These are phyloP conservation scores for Gracilaria domingensis DNA, from an alignment of 23 red algal species.

Conservation along the genomic window DNA sequence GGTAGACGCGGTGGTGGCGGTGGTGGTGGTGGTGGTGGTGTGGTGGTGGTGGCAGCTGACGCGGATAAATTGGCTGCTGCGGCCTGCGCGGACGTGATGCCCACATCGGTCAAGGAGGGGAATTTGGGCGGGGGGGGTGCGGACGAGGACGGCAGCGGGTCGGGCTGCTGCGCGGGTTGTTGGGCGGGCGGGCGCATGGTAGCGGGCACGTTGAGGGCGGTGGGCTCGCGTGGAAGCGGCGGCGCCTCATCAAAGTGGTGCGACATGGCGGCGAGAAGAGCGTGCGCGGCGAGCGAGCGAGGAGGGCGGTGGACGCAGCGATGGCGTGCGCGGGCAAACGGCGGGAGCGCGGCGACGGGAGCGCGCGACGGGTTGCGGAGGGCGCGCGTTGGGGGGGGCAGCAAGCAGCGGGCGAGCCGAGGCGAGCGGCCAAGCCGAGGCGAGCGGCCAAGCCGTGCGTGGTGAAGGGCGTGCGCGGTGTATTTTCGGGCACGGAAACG, in stretches of 20 bases:
- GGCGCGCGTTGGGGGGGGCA: too few species aligned
- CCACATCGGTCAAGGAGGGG: conserved; percentile 65
- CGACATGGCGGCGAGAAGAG: conserved; percentile 20
- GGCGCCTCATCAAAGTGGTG: conserved; percentile 54
- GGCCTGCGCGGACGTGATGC: conserved; percentile 33
- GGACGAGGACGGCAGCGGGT: conserved; percentile 4
- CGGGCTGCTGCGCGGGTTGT: not conserved
- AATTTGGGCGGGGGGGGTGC: conserved; percentile 59
- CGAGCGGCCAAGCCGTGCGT: too few species aligned
- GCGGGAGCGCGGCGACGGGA: too few species aligned
- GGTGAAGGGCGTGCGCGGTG: too few species aligned
- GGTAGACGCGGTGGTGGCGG: not conserved
- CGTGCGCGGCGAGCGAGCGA: not conserved
- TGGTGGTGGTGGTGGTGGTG: too few species aligned
- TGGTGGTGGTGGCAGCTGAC: too few species aligned
- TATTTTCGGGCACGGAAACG: not conserved
- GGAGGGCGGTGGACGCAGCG: not conserved
- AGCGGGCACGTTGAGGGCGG: conserved; percentile 46
- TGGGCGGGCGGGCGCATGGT: not conserved
- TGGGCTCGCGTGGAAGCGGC: conserved; percentile 62
- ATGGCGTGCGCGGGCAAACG: not conserved
- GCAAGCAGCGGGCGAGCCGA: too few species aligned
- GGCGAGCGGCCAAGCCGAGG: too few species aligned
- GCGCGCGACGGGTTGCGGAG: too few species aligned
- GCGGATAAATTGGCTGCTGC: conserved; percentile 11